Percentiles rank a stretch among this genome's conserved stretches.
These are phyloP conservation scores for Fragilaria radians DNA, from an alignment of 108 stramenopile species.

Conservation along the genomic window DNA sequence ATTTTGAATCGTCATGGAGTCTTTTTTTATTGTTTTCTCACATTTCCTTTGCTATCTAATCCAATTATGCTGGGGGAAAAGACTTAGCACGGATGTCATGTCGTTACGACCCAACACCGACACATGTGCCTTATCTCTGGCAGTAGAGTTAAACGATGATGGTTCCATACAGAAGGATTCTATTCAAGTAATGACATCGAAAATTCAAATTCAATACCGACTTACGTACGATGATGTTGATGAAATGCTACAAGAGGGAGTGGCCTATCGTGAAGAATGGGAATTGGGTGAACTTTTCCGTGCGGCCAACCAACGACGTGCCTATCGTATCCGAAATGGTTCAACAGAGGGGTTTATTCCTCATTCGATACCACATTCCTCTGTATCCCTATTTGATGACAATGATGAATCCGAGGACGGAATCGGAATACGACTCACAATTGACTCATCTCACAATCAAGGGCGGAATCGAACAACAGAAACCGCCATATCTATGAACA, in stretches of 20 bases:
- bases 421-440: constrained; percentile 35
- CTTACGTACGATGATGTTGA: constrained; percentile 77
- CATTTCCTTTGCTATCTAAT: neutral
- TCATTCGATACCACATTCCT: constrained; percentile 52
- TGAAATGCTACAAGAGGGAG: constrained; percentile 75
- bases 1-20: neutral
- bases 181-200: constrained; percentile 51
- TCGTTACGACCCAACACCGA: constrained; percentile 46
- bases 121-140: constrained; percentile 50
- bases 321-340: constrained; percentile 46
- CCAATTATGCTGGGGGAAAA: constrained; percentile 1
- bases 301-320: constrained; percentile 46
- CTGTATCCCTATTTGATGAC: constrained; percentile 19
- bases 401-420: constrained; percentile 27
- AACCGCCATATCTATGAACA: neutral
- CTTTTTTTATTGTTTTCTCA: neutral
- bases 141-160: constrained; percentile 58
- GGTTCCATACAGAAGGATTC: constrained; percentile 52
- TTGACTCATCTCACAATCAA: constrained; percentile 63
- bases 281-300: constrained; percentile 65
- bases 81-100: constrained; percentile 43
- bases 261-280: constrained; percentile 77
- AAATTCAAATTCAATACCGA: constrained; percentile 58
- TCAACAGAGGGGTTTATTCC: constrained; percentile 60
- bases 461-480: constrained; percentile 48